phyloP scores from a whole-genome alignment of 108 stramenopile genomes.

The Nannochloropsis salina region DNA sequence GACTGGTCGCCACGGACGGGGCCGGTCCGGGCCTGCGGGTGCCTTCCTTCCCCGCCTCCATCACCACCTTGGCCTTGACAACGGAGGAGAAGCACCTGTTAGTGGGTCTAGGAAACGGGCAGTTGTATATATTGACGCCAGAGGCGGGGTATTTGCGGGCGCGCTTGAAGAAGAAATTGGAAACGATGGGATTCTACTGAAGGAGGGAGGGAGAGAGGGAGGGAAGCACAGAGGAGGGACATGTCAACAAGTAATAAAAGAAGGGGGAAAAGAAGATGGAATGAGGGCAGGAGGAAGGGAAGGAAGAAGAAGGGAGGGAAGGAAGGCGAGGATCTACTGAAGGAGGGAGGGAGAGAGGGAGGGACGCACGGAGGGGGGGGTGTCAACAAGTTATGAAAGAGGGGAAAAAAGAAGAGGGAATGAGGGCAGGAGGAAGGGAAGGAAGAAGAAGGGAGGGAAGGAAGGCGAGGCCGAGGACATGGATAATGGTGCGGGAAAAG shows the following conservation, averaged over 20 bases:
- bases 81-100: conserved; percentile 37
- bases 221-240: not conserved
- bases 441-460: not conserved
- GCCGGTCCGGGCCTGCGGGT: conserved; percentile 13
- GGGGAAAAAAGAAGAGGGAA: not conserved
- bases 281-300: not conserved
- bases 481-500: conserved; percentile 78
- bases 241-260: not conserved
- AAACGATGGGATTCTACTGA: conserved; percentile 14
- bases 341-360: not conserved
- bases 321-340: not conserved
- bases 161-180: conserved; percentile 36
- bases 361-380: not conserved
- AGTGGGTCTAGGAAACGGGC: conserved; percentile 44
- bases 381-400: not conserved
- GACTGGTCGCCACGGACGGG: not conserved
- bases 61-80: conserved; percentile 30
- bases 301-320: not conserved
- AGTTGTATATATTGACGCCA: conserved; percentile 33
- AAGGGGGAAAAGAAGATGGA: not conserved
- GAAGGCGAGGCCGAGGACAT: conserved; percentile 42
- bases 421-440: not conserved
- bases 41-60: conserved; percentile 20
- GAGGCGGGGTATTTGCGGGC: conserved; percentile 37
- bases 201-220: not conserved